These are phyloP conservation scores for Mycena galopus DNA, from an alignment of 768 basidiomycete species.

Conservation along the genomic window DNA sequence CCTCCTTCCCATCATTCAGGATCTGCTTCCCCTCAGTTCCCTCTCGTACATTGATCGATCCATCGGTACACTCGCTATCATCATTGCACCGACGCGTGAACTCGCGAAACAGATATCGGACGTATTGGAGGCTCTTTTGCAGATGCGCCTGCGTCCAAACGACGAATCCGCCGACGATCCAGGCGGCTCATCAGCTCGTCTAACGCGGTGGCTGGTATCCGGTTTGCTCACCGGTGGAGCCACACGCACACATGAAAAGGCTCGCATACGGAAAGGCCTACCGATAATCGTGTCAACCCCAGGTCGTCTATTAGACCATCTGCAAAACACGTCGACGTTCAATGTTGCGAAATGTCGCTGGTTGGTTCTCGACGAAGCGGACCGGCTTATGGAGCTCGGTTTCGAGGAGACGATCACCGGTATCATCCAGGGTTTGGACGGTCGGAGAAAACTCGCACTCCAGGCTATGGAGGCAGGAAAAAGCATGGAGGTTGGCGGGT, in stretches of 20 bases:
- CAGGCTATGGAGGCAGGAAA: constrained; percentile 77
- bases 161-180: constrained; percentile 65
- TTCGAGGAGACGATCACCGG: constrained; percentile 96
- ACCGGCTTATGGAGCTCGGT: constrained; percentile 97
- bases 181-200: constrained; percentile 56
- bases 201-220: constrained; percentile 94
- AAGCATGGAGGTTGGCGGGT: constrained; percentile 81
- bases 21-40: constrained; percentile 89
- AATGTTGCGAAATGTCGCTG: constrained; percentile 94
- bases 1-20: constrained; percentile 94
- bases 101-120: constrained; percentile 97
- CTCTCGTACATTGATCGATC: constrained; percentile 95
- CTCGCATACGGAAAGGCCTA: constrained; percentile 91
- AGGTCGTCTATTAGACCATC: constrained; percentile 93
- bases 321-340: constrained; percentile 95
- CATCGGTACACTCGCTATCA: constrained; percentile 94
- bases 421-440: constrained; percentile 89
- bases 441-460: constrained; percentile 78
- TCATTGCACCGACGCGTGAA: constrained; percentile 96
- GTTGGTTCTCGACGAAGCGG: constrained; percentile 97
- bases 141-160: constrained; percentile 76
- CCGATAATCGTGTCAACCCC: constrained; percentile 97
- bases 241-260: constrained; percentile 95
- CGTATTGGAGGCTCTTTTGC: constrained; percentile 87
- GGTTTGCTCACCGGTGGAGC: constrained; percentile 95